Conservation (phyloP, 1,139 yeast genomes). For the Zygosaccharomyces pseudobailii region DNA sequence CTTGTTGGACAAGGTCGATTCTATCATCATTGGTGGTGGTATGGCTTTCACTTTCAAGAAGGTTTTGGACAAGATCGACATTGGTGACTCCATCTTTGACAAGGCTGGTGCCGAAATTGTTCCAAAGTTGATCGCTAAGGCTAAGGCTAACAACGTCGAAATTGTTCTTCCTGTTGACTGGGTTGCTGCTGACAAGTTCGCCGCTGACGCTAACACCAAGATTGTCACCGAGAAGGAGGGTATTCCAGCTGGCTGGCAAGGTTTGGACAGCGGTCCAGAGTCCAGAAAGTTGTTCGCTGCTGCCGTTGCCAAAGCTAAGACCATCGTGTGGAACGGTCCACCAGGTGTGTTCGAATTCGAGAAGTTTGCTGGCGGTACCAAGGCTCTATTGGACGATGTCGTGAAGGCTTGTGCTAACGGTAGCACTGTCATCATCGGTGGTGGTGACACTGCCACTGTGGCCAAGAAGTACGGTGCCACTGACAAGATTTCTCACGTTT, state of each 20-base stretch:
- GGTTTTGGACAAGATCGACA: constrained; percentile 74
- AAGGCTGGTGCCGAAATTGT: constrained; percentile 92
- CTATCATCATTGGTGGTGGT: constrained; percentile 95
- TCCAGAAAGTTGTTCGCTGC: constrained; percentile 68
- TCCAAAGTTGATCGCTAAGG: constrained; percentile 83
- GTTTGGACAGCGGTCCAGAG: constrained; percentile 91
- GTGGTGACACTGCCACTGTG: constrained; percentile 99
- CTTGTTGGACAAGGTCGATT: constrained; percentile 89
- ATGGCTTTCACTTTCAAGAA: constrained; percentile 98
- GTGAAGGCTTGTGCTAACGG: constrained; percentile 82
- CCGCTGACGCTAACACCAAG: constrained; percentile 80
- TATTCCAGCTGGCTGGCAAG: constrained; percentile 91
- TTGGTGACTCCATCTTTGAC: constrained; percentile 87
- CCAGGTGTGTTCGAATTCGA: constrained; percentile 99
- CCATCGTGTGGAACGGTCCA: constrained; percentile 99
- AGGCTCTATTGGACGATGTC: constrained; percentile 78
- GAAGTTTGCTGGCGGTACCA: constrained; percentile 83
- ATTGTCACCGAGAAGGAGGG: constrained; percentile 81
- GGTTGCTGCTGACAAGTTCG: constrained; percentile 88
- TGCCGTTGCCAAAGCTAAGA: constrained; percentile 86
- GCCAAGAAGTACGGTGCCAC: constrained; percentile 96
- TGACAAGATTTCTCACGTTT: constrained; percentile 91
- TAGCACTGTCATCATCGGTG: constrained; percentile 94
- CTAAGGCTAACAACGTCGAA: constrained; percentile 89
- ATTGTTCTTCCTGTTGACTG: constrained; percentile 89